Base-by-base conservation (phyloP, 495 filamentous ascomycete genomes). In the Penicillium cataractarum region DNA sequence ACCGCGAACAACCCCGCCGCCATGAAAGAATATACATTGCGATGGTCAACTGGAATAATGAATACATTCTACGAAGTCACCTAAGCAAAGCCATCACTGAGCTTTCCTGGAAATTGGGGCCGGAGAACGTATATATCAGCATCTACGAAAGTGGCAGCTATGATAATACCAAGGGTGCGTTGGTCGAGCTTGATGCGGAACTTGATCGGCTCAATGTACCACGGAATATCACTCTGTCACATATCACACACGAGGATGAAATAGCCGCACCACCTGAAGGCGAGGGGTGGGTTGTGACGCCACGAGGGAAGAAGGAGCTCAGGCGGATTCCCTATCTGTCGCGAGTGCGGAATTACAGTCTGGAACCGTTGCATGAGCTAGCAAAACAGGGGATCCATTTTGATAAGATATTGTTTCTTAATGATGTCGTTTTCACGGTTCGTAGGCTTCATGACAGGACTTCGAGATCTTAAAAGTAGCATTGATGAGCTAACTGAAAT, bases 361-460 rank as follows among this genome's bases (percentile, higher is more conserved):
- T 83, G 62, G 71, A 81, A 55, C 80, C 80, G 4, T 65, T 87
- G 40, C 60, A 72, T 6, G 76, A 80, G 22, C 69, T 87, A 32
- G 76, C 74, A 2, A 53, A 57, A 21, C 63, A 75, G 53, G 82
- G 82, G n/a, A 70, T 77, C 4, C 77, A 58, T 6, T 92, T 91
- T 68, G 89, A 92, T 65, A 84, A 83, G 65, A 76, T 93, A 5
- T 71, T 94, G 1, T 94, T 89, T 72, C 70, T 93, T 39, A 91
- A 91, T 70, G 90, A 93, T 71, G 87, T 92, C 17, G 86, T 89
- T 4, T 93, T 93, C 62, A 84, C 79, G 37, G 89, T 91, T 61
- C 6, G 80, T 66, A n/a, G 13, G 1, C 31, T 22, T 12, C 19
- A 46, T 12, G 19, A 19, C 19, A 46, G 24, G 19, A 9, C 37